These are phyloP conservation scores for Boletus barrowsii DNA, from an alignment of 768 basidiomycete species.

Conservation along the genomic window DNA sequence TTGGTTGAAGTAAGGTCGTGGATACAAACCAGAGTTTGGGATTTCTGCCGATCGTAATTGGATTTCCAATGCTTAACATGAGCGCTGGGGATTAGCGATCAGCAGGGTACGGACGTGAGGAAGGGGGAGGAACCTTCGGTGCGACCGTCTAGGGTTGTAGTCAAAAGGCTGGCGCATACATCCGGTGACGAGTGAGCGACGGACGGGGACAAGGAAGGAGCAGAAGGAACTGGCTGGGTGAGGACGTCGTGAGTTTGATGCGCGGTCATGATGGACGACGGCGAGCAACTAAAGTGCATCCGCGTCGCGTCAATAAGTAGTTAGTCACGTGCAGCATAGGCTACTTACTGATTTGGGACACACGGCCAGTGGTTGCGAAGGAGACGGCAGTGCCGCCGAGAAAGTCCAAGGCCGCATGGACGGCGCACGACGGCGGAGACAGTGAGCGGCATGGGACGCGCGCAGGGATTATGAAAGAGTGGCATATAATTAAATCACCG, in stretches of 20 bases:
- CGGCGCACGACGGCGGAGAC: constrained; percentile 7
- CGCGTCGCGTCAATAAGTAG: constrained; percentile 8
- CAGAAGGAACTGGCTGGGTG: constrained; percentile 31
- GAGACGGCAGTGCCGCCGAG: neutral
- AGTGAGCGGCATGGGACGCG: constrained; percentile 3
- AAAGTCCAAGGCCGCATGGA: constrained; percentile 6
- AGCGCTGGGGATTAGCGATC: constrained; percentile 37
- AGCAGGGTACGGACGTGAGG: neutral
- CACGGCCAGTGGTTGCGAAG: constrained; percentile 13
- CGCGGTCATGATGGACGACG: constrained; percentile 17
- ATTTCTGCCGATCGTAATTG: constrained; percentile 69
- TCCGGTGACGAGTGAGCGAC: constrained; percentile 14
- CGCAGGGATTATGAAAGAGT: constrained; percentile 2
- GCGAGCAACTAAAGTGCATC: neutral
- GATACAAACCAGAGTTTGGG: constrained; percentile 55
- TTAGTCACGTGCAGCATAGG: constrained; percentile 10
- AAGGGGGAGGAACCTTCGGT: constrained; percentile 53
- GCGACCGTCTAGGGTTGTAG: constrained; percentile 52
- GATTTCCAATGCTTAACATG: constrained; percentile 56
- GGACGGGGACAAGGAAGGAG: constrained; percentile 17
- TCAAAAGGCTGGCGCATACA: constrained; percentile 75
- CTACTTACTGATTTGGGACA: neutral
- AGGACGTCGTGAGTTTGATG: constrained; percentile 15
- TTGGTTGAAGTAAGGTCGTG: neutral
- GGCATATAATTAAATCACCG: neutral